Percentiles rank a stretch among this genome's conserved stretches.
Conservation (phyloP, 2,329 filamentous ascomycete genomes). For the Botrytis medusae region DNA sequence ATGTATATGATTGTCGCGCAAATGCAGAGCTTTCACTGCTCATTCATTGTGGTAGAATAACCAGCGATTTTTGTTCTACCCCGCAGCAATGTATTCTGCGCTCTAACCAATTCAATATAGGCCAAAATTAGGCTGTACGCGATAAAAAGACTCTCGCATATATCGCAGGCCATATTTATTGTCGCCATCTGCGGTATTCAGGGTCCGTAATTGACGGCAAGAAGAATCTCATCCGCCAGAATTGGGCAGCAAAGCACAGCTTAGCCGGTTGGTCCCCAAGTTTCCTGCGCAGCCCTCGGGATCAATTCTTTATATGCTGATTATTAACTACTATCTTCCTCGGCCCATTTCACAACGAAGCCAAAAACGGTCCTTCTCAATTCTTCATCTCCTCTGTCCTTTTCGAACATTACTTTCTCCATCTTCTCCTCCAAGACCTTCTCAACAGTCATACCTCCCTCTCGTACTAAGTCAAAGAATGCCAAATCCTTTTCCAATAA, state of each 20-base stretch:
- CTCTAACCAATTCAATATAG: neutral
- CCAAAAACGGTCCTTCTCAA: conserved; percentile 71
- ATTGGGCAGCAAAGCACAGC: no score
- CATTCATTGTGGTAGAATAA: neutral
- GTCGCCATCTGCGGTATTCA: neutral
- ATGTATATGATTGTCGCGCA: neutral
- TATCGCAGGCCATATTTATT: neutral
- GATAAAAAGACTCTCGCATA: neutral
- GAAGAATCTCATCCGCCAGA: neutral
- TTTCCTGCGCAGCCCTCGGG: neutral
- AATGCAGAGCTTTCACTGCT: neutral
- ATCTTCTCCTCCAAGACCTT: conserved; percentile 79
- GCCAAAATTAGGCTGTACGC: no score
- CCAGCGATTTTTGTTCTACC: neutral
- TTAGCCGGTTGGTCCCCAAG: neutral
- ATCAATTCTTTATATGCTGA: neutral
- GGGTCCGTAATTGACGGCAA: neutral
- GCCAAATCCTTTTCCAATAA: conserved; percentile 77
- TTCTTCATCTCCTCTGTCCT: conserved; percentile 81
- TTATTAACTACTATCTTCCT: neutral
- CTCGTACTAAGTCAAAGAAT: conserved; percentile 78
- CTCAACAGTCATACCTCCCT: conserved; percentile 70
- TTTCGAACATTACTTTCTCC: conserved; percentile 85
- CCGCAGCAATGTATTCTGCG: neutral
- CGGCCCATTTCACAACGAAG: conserved; percentile 36